These are phyloP conservation scores for Dactylonectria macrodidyma DNA, from an alignment of 2,329 filamentous ascomycete species.

Conservation along the genomic window DNA sequence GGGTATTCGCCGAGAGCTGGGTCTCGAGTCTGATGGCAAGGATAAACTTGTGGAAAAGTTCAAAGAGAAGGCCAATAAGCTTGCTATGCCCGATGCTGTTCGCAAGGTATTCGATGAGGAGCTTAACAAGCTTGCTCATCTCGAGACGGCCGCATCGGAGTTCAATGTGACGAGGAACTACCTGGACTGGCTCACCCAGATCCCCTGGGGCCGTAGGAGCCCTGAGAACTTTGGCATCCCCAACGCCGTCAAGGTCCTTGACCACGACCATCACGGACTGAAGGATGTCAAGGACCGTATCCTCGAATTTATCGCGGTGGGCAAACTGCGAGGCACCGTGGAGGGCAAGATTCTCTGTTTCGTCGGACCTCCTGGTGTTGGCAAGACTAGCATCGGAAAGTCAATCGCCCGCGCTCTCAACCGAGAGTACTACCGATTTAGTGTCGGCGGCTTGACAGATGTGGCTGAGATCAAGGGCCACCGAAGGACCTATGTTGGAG, in stretches of 20 bases:
- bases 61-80: slow-evolving; percentile 92
- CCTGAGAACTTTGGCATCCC: slow-evolving; percentile 97
- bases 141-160: slow-evolving; percentile 96
- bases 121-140: slow-evolving; percentile 94
- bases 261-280: slow-evolving; percentile 96
- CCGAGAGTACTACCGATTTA: slow-evolving; percentile 98
- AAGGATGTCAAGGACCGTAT: slow-evolving; percentile 99
- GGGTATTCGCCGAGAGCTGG: slow-evolving; percentile 94
- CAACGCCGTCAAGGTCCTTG: slow-evolving; percentile 89
- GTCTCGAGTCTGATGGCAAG: slow-evolving; percentile 97
- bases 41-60: slow-evolving; percentile 98
- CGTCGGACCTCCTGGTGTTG: slow-evolving; percentile 96
- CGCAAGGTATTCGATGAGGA: slow-evolving; percentile 99
- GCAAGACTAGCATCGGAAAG: slow-evolving; percentile 99
- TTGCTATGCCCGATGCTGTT: slow-evolving; percentile 97
- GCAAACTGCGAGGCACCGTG: slow-evolving; percentile 95
- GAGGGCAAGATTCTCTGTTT: slow-evolving; percentile 99
- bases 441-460: slow-evolving; percentile 95
- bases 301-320: slow-evolving; percentile 97
- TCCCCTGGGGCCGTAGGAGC: slow-evolving; percentile 96
- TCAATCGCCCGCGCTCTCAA: slow-evolving; percentile 96
- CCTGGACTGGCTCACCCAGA: slow-evolving; percentile 97
- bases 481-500: slow-evolving; percentile 95
- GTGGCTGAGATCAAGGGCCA: slow-evolving; percentile 99
- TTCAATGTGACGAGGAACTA: slow-evolving; percentile 99